A percentile compares a stretch with the other conserved stretches of the same genome.
phyloP scores from a whole-genome alignment of 1,284 basidiomycete genomes.

The Phylloboletellus chloephorus region DNA sequence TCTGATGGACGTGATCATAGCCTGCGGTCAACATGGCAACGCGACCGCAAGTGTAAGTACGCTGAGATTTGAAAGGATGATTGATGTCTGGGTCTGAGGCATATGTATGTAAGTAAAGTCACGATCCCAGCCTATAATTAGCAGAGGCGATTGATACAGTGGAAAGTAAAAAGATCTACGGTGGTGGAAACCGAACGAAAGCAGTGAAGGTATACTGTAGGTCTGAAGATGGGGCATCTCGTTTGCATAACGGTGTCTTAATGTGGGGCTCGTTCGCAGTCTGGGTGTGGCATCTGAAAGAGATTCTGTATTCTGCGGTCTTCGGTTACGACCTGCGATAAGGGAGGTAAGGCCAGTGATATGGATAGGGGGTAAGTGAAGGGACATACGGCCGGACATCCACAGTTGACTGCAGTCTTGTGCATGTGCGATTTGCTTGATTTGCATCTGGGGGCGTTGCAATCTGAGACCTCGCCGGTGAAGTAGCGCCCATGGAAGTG shows the following conservation, averaged over 20 bases:
- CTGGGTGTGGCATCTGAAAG: constrained; percentile 29
- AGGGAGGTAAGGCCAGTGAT: neutral
- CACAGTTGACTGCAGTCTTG: constrained; percentile 45
- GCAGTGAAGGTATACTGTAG: constrained; percentile 2
- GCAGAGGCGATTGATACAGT: constrained; percentile 7
- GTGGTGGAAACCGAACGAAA: constrained; percentile 4
- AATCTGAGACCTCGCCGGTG: constrained; percentile 53
- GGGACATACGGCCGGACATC: constrained; percentile 35
- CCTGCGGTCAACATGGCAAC: constrained; percentile 20
- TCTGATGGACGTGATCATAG: constrained; percentile 8
- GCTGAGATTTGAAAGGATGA: constrained; percentile 3
- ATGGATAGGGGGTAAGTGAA: constrained; percentile 12
- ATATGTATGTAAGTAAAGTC: constrained; percentile 13
- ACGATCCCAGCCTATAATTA: constrained; percentile 19
- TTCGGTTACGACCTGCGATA: constrained; percentile 28
- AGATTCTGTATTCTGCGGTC: constrained; percentile 31
- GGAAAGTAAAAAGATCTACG: constrained; percentile 17
- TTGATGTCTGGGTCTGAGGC: constrained; percentile 9
- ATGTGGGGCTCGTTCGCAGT: constrained; percentile 23
- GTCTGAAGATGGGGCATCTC: constrained; percentile 2
- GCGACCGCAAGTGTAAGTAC: constrained; percentile 18
- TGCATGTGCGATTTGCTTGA: constrained; percentile 52
- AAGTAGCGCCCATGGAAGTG: constrained; percentile 61
- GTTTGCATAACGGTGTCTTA: constrained; percentile 9
- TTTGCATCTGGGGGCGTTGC: constrained; percentile 45